Conservation (phyloP, 306 rosid species). For the Lablab purpureus region DNA sequence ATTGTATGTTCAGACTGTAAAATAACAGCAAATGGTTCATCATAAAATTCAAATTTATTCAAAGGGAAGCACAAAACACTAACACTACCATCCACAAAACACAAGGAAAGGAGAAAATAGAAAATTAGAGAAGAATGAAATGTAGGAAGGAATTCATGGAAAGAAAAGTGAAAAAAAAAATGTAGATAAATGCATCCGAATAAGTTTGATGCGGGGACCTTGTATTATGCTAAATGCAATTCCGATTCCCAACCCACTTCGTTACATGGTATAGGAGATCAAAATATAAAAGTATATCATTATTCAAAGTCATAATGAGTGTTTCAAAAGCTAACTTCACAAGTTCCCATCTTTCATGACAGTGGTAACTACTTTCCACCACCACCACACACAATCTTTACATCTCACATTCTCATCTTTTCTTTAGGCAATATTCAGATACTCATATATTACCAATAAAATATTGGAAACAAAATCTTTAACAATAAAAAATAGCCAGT, state of each 20-base stretch:
- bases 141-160: background rate
- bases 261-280: background rate
- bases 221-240: slow-evolving; percentile 3
- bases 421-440: too few relatives aligned
- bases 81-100: background rate
- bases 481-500: background rate
- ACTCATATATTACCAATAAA: background rate
- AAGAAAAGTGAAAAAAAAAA: background rate
- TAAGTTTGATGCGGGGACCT: background rate
- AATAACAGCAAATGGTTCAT: background rate
- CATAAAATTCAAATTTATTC: background rate
- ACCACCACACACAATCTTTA: background rate
- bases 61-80: slow-evolving; percentile 8
- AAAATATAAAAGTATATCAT: slow-evolving; percentile 14
- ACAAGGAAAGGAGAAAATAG: background rate
- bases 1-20: background rate
- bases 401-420: background rate
- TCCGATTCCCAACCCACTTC: slow-evolving; percentile 16
- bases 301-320: slow-evolving; percentile 22
- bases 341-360: slow-evolving; percentile 22
- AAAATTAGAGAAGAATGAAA: background rate
- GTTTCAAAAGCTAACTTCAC: slow-evolving; percentile 24
- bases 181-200: background rate
- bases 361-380: slow-evolving; percentile 19
- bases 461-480: background rate